phyloP scores from a whole-genome alignment of 1,139 yeast genomes.

The Diutina rugosa region DNA sequence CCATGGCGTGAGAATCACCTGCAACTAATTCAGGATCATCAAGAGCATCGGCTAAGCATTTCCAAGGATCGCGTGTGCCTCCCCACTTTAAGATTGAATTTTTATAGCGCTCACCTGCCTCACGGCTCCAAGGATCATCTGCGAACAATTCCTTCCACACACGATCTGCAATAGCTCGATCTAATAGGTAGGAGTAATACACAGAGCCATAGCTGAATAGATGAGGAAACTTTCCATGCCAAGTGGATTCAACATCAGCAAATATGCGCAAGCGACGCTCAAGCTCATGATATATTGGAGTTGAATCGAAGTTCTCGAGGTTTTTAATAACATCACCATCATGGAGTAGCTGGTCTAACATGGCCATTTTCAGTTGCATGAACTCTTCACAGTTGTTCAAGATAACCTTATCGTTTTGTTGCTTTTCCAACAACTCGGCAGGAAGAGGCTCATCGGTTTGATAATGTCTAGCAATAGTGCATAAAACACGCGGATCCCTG shows the following conservation, averaged over 20 bases:
- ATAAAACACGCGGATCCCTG: slow-evolving; percentile 62
- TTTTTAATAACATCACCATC: slow-evolving; percentile 23
- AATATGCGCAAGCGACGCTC: slow-evolving; percentile 45
- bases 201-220: slow-evolving; percentile 89
- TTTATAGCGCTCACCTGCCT: slow-evolving; percentile 65
- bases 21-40: slow-evolving; percentile 43
- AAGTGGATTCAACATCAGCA: slow-evolving; percentile 54
- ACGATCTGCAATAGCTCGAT: slow-evolving; percentile 83
- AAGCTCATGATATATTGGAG: slow-evolving; percentile 49
- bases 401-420: slow-evolving; percentile 39
- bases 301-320: slow-evolving; percentile 30
- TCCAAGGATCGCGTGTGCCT: slow-evolving; percentile 87
- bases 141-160: slow-evolving; percentile 68
- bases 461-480: slow-evolving; percentile 64
- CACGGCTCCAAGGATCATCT: slow-evolving; percentile 55
- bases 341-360: slow-evolving; percentile 75
- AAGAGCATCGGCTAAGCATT: slow-evolving; percentile 67
- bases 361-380: slow-evolving; percentile 83
- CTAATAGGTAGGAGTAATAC: slow-evolving; percentile 83
- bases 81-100: slow-evolving; percentile 80
- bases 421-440: slow-evolving; percentile 19
- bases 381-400: slow-evolving; percentile 65
- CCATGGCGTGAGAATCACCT: slow-evolving; percentile 73
- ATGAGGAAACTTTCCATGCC: slow-evolving; percentile 96
- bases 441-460: slow-evolving; percentile 55